phyloP scores from a whole-genome alignment of 306 rosid genomes.

The Geum urbanum region DNA sequence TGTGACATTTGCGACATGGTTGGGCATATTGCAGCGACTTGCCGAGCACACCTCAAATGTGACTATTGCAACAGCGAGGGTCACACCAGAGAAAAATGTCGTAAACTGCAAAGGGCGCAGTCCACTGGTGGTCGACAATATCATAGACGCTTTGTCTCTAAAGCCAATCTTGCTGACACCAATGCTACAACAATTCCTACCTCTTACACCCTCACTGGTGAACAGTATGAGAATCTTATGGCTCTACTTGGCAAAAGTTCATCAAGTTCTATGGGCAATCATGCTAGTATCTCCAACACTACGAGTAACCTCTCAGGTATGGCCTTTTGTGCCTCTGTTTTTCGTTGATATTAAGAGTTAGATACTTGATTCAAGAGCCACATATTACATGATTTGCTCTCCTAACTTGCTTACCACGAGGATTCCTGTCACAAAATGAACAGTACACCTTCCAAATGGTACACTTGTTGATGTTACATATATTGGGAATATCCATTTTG shows the following conservation, averaged over 20 bases:
- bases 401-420: not conserved
- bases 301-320: too few relatives aligned
- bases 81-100: not conserved
- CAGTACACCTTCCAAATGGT: not conserved
- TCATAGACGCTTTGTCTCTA: not conserved
- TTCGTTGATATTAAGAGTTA: too few relatives aligned
- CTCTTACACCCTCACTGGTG: not conserved
- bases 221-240: too few relatives aligned
- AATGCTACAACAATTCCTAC: not conserved
- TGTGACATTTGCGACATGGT: conserved; percentile 10
- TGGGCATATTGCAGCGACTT: conserved; percentile 5
- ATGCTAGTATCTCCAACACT: too few relatives aligned
- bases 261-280: too few relatives aligned
- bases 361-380: not conserved
- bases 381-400: not conserved
- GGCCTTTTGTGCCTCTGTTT: too few relatives aligned
- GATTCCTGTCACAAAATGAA: not conserved
- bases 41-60: conserved; percentile 1
- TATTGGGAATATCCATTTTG: too few relatives aligned
- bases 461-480: too few relatives aligned
- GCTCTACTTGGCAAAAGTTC: too few relatives aligned
- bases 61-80: not conserved
- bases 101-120: not conserved
- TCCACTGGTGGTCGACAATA: not conserved
- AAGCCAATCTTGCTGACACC: not conserved